Base-by-base conservation (phyloP, 2,329 filamentous ascomycete species). In the Falciphora oryzae region DNA sequence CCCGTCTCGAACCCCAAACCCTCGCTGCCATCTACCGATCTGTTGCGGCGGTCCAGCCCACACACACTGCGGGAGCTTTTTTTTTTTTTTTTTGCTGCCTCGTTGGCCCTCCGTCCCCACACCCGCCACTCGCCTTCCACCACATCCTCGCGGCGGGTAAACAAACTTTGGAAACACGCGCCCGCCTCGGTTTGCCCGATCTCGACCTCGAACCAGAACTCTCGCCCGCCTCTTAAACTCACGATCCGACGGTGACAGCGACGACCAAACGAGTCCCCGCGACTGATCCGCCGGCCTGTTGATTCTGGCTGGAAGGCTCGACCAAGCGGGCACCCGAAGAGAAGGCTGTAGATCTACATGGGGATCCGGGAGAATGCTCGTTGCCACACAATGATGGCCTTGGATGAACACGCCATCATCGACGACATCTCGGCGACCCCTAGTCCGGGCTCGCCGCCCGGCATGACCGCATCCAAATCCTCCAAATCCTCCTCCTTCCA, bases 401-500 rank as follows among this genome's bases (percentile, higher is more conserved):
- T 74, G 67, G 77, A 75, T 74, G 73, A 76, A 68, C 74, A 70
- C 69, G 67, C 73, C 62, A 69, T 75, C 64, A 74, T 76, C 70
- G 73, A 80, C 68, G 69, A 74, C 77, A 65, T 80, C 28, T 28
- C 53, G 29, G 53, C 61, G 76, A 68, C 75, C 65, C 72, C 75
- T 59, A 75, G 73, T 64, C 88, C 89, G 60, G 85, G 84, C 75
- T 92, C 90, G 69, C 89, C 89, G 65, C 90, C 90, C 67, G 91
- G 92, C 71, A 87, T 96, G 78, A 92, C 90, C 61, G 78, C 80
- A 69, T 96, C 92, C 66, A 96, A 94, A 76, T 95, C 92, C 67
- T 96, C 92, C 69, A 96, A 95, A 77, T 93, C 92, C 32, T 96
- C 92, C 6, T 96, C 92, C 62, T 90, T 94, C 72, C 89, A 89